Evolutionary conservation across 1,139 yeast species (phyloP).

Genomic region (Kazachstania sp.): DNA sequence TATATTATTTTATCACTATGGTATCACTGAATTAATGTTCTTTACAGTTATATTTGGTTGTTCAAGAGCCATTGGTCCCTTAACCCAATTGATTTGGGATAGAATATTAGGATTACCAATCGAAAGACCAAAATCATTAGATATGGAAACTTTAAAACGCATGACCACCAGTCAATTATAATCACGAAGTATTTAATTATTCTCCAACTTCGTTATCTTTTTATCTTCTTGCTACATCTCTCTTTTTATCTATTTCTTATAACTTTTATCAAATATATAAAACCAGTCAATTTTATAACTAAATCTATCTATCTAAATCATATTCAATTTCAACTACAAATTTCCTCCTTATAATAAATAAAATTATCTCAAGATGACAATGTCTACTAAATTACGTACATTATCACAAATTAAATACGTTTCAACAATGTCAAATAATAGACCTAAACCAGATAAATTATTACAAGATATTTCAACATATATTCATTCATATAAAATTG

Average conservation of each 20-base stretch:
- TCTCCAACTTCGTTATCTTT: background rate
- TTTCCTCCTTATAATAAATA: too few relatives aligned
- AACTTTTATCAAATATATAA: too few relatives aligned
- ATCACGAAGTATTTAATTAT: background rate
- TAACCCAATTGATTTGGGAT: conserved; percentile 54
- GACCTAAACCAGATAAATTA: conserved; percentile 44
- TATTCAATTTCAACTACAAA: too few relatives aligned
- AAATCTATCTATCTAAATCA: too few relatives aligned
- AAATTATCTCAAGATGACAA: too few relatives aligned
- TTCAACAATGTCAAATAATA: conserved; percentile 15
- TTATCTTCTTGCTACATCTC: background rate
- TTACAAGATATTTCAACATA: conserved; percentile 43
- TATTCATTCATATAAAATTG: conserved; percentile 39
- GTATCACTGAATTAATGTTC: conserved; percentile 45
- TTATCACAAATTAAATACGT: background rate
- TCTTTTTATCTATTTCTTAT: too few relatives aligned
- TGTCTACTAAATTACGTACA: background rate
- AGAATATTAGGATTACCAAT: conserved; percentile 52
- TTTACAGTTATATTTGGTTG: conserved; percentile 56
- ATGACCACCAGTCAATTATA: background rate
- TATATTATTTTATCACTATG: conserved; percentile 50
- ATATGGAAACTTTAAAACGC: conserved; percentile 8
- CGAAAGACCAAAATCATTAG: conserved; percentile 49
- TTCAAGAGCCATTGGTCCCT: conserved; percentile 49
- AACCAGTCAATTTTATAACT: too few relatives aligned